Conservation (phyloP, 2,329 filamentous ascomycete species). For the Cytospora schulzeri region DNA sequence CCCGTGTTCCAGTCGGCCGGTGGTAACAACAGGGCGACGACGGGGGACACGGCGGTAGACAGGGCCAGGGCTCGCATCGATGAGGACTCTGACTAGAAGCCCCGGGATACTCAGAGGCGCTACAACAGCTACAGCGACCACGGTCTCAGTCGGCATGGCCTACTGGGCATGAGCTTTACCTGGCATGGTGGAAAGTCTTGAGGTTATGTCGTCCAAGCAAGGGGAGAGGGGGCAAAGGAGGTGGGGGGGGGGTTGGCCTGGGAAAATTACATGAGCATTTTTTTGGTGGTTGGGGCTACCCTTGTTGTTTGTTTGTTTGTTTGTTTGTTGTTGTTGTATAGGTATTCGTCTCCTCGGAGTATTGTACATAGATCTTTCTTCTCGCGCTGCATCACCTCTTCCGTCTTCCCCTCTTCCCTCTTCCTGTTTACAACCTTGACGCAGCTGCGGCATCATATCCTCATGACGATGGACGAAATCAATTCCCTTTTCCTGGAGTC, state of each 20-base stretch:
- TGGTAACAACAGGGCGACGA: slow-evolving; percentile 45
- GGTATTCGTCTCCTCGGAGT: slow-evolving; percentile 16
- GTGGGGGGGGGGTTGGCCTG: neutral
- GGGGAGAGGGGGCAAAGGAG: neutral
- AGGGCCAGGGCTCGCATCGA: slow-evolving; percentile 60
- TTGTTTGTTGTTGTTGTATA: slow-evolving; percentile 17
- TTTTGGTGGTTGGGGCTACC: neutral
- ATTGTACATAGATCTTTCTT: slow-evolving; percentile 34
- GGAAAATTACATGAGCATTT: neutral
- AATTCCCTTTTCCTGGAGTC: neutral
- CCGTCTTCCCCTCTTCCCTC: slow-evolving; percentile 56
- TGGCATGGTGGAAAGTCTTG: slow-evolving; percentile 14
- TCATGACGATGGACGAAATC: neutral
- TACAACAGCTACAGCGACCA: slow-evolving; percentile 34
- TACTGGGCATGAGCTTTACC: slow-evolving; percentile 35
- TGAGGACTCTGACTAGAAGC: slow-evolving; percentile 59
- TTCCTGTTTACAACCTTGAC: slow-evolving; percentile 35
- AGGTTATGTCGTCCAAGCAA: neutral
- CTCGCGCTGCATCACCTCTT: slow-evolving; percentile 43
- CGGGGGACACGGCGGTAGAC: slow-evolving; percentile 62
- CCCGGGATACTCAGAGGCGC: slow-evolving; percentile 23
- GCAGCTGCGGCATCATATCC: neutral
- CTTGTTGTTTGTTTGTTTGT: neutral
- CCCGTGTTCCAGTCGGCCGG: slow-evolving; percentile 54
- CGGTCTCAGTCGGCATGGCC: slow-evolving; percentile 21